Evolutionary conservation across 1,139 yeast genomes (phyloP).

Genomic region (Scheffersomyces quercinus): DNA sequence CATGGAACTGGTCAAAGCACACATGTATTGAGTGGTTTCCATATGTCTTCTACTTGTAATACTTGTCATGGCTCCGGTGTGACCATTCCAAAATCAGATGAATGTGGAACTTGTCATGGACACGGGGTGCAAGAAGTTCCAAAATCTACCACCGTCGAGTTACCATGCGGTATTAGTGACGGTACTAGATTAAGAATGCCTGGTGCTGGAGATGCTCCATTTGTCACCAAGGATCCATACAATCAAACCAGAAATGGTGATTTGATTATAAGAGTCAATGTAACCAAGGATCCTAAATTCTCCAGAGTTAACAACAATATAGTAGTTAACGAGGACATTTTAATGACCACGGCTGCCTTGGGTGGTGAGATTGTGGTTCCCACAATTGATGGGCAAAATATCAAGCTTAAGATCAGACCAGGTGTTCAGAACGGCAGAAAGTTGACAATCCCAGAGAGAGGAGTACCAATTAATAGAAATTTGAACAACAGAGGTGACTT

Average conservation of each 20-base stretch:
- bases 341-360: constrained; percentile 94
- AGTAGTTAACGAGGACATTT: constrained; percentile 62
- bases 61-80: constrained; percentile 91
- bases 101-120: constrained; percentile 82
- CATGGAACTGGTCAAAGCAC: constrained; percentile 93
- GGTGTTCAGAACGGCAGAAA: constrained; percentile 82
- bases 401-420: constrained; percentile 79
- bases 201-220: constrained; percentile 91
- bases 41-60: constrained; percentile 91
- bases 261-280: constrained; percentile 76
- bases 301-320: constrained; percentile 66
- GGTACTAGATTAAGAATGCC: constrained; percentile 83
- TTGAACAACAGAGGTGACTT: constrained; percentile 73
- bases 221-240: constrained; percentile 62
- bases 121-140: constrained; percentile 76
- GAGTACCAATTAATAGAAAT: constrained; percentile 71
- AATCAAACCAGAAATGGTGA: constrained; percentile 79
- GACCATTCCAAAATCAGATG: constrained; percentile 62
- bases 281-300: constrained; percentile 71
- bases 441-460: constrained; percentile 81
- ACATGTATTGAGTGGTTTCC: constrained; percentile 91
- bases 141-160: constrained; percentile 72
- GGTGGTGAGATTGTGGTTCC: constrained; percentile 92
- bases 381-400: constrained; percentile 72
- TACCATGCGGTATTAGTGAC: constrained; percentile 87